Percentiles rank a stretch among this genome's conserved stretches.
Conservation (phyloP, 495 filamentous ascomycete genomes). For the Aspergillus heteromorphus region DNA sequence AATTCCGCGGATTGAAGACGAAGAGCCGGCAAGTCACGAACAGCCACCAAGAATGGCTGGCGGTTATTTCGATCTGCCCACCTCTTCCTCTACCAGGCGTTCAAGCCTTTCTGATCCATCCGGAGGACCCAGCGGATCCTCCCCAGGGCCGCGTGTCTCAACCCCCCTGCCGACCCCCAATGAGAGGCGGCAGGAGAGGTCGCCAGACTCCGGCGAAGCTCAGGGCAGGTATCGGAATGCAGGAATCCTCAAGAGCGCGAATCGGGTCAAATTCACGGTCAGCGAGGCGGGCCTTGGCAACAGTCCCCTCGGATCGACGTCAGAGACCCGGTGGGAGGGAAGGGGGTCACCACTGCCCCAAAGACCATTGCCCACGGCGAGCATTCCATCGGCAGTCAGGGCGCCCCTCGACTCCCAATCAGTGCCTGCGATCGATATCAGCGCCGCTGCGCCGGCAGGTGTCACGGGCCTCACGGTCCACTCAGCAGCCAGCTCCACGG, state of each 20-base stretch:
- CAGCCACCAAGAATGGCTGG: slow-evolving; percentile 30
- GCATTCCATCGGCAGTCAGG: slow-evolving; percentile 37
- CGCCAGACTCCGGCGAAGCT: slow-evolving; percentile 18
- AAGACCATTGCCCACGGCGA: slow-evolving; percentile 33
- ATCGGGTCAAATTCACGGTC: slow-evolving; percentile 34
- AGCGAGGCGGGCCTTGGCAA: slow-evolving; percentile 20
- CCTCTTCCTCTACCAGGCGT: slow-evolving; percentile 23
- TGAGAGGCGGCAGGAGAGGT: slow-evolving; percentile 21
- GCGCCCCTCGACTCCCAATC: slow-evolving; percentile 20
- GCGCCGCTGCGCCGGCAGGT: slow-evolving; percentile 28
- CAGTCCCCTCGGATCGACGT: slow-evolving; percentile 19
- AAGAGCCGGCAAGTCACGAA: slow-evolving; percentile 10
- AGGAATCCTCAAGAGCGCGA: slow-evolving; percentile 35
- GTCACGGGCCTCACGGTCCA: slow-evolving; percentile 28
- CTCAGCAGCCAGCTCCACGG: slow-evolving; percentile 24
- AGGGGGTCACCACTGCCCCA: slow-evolving; percentile 32
- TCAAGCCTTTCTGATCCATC: slow-evolving; percentile 28
- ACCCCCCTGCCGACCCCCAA: slow-evolving; percentile 19
- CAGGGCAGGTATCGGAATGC: slow-evolving; percentile 39
- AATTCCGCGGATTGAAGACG: slow-evolving; percentile 4
- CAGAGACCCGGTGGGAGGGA: slow-evolving; percentile 25
- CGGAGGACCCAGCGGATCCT: slow-evolving; percentile 19
- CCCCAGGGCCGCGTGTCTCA: slow-evolving; percentile 20
- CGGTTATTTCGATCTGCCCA: slow-evolving; percentile 37
- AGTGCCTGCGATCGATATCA: slow-evolving; percentile 24